Evolutionary conservation across 2,329 filamentous ascomycete genomes (phyloP), one percentile per base, ranked within the genome.

Genomic region (Trichothecium roseum): DNA sequence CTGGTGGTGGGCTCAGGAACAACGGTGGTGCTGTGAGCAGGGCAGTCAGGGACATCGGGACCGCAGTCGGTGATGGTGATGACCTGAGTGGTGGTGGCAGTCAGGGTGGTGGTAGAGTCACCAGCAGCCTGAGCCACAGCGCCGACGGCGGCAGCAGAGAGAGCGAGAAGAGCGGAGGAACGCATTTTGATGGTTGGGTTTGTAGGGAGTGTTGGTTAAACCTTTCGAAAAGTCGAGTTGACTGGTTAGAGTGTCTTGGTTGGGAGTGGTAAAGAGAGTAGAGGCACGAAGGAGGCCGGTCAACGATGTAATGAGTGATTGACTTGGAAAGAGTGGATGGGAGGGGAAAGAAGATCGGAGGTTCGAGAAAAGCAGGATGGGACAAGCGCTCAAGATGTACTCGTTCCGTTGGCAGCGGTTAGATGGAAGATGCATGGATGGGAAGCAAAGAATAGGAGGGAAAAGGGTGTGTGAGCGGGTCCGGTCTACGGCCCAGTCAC

Each of bases 41-140:
- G 62, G 60, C 66, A 68, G 52, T 64, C 54, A 42, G 57, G 54
- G 42, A 59, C 53, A 9, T 53, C 55, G 30, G 63, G 59, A 50
- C 61, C 57, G 59, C 67, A 68, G 47, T 55, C 46, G 38, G 66
- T 71, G 49, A 71, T 55, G 49, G 66, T 71, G 42, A 63, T 39
- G 34, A 59, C 61, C 44, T 50, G 52, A 37, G 62, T 65, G 36
- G 55, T 54, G 38, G 66, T 70, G 13, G 60, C 60, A 37, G 66
- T 70, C 39, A 57, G 35, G 9, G 56, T 60, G 38, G 57, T 60
- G 40, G 58, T 66, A 40, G 45, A 52, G 34, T 43, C 39, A 28
- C 42, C 40, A 32, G 50, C 49, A 40, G 57, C 58, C 41, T 53
- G 50, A 34, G 56, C 55, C 32, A 62, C 54, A 37, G 59, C 58